Evolutionary conservation across 1,139 yeast genomes (phyloP).

Genomic region (Blastobotrys buckinghamii): DNA sequence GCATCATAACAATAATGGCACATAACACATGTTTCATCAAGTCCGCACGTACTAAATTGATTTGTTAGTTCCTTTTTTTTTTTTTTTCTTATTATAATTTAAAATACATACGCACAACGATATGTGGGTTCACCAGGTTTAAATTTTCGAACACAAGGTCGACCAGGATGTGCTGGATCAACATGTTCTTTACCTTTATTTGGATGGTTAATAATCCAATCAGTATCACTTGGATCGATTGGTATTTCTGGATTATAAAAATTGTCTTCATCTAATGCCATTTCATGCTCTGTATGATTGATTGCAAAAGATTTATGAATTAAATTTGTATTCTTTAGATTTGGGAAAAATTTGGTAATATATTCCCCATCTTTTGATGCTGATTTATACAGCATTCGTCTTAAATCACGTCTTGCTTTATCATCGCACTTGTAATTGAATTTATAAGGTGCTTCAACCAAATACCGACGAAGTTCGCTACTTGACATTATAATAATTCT

Average conservation of each 20-base stretch:
- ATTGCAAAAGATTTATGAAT: constrained; percentile 7
- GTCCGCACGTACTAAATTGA: constrained; percentile 55
- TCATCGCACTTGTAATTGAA: constrained; percentile 22
- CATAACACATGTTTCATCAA: constrained; percentile 80
- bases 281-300: constrained; percentile 10
- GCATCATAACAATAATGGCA: constrained; percentile 75
- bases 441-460: constrained; percentile 27
- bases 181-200: constrained; percentile 18
- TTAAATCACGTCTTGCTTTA: constrained; percentile 37
- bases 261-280: constrained; percentile 12
- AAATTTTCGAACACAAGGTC: constrained; percentile 75
- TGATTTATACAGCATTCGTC: constrained; percentile 47
- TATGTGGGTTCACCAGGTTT: constrained; percentile 83
- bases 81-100: background rate
- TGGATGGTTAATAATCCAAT: constrained; percentile 23
- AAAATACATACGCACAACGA: constrained; percentile 48
- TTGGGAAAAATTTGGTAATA: constrained; percentile 47
- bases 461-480: constrained; percentile 22
- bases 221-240: background rate
- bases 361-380: constrained; percentile 47
- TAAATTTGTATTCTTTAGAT: constrained; percentile 9
- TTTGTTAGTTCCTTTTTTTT: background rate
- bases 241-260: constrained; percentile 5
- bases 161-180: constrained; percentile 47
- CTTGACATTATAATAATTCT: background rate